phyloP scores from a whole-genome alignment of 2,329 filamentous ascomycete genomes.

The Colletotrichum spinosum region DNA sequence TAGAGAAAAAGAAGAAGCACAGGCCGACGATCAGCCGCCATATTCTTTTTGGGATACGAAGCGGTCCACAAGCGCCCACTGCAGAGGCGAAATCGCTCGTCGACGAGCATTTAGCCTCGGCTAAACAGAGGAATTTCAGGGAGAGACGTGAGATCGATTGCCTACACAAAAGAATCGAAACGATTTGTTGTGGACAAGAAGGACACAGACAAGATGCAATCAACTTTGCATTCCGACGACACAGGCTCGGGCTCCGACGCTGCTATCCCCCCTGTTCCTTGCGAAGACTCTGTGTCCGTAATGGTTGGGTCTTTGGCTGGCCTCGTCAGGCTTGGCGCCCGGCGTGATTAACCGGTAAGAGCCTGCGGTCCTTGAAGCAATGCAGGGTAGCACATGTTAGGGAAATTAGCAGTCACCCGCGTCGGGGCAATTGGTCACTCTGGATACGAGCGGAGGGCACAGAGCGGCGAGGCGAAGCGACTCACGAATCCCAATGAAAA shows the following conservation, averaged over 20 bases:
- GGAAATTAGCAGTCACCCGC: conserved; percentile 17
- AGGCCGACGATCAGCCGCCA: conserved; percentile 17
- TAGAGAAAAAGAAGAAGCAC: conserved; percentile 6
- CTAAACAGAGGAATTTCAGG: background rate
- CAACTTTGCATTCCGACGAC: background rate
- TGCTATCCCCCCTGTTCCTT: no score
- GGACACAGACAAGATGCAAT: no score
- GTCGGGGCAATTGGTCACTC: conserved; percentile 23
- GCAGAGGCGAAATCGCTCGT: conserved; percentile 6
- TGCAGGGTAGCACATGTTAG: conserved; percentile 1
- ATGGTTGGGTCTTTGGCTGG: no score
- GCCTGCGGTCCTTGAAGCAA: background rate
- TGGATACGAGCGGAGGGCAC: conserved; percentile 33
- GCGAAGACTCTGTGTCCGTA: no score
- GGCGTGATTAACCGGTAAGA: conserved; percentile 26
- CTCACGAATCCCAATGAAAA: conserved; percentile 27
- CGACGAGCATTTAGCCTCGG: background rate
- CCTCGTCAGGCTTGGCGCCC: conserved; percentile 7
- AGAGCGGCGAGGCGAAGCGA: conserved; percentile 15
- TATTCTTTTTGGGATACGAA: conserved; percentile 21
- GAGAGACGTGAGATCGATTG: background rate
- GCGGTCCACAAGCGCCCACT: conserved; percentile 20
- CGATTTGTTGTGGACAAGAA: no score
- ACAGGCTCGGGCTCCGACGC: background rate
- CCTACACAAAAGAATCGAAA: no score